Conservation (phyloP, 2,329 filamentous ascomycete genomes). For the Sphaceloma murrayae region DNA sequence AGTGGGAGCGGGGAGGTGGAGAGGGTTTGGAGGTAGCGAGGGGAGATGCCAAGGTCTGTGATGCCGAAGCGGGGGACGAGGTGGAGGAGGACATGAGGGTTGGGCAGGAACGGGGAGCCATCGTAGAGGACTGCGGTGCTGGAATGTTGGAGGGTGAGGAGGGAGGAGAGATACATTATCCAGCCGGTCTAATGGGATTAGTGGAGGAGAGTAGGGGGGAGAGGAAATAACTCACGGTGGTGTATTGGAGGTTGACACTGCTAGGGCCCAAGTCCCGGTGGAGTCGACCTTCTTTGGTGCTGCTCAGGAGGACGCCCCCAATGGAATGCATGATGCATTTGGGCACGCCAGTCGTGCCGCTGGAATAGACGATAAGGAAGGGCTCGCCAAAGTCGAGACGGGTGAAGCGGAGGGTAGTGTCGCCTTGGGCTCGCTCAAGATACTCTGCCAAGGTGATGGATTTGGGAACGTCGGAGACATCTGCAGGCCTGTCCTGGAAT, state of each 20-base stretch:
- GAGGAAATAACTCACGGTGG: slow-evolving; percentile 32
- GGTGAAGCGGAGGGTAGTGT: slow-evolving; percentile 43
- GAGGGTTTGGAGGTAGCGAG: slow-evolving; percentile 66
- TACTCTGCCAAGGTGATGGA: slow-evolving; percentile 38
- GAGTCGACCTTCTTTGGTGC: slow-evolving; percentile 50
- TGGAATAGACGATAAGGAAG: slow-evolving; percentile 61
- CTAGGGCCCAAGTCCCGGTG: slow-evolving; percentile 40
- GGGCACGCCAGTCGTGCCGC: slow-evolving; percentile 71
- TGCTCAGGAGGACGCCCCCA: slow-evolving; percentile 53
- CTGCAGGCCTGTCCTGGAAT: slow-evolving; percentile 48
- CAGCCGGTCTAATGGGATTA: slow-evolving; percentile 49
- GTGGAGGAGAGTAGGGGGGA: background rate
- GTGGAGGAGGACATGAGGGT: slow-evolving; percentile 52
- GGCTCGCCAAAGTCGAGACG: slow-evolving; percentile 63
- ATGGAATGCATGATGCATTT: slow-evolving; percentile 78
- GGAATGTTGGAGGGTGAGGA: slow-evolving; percentile 52
- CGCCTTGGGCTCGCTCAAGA: slow-evolving; percentile 31
- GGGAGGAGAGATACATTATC: slow-evolving; percentile 73
- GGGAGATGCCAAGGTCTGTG: slow-evolving; percentile 65
- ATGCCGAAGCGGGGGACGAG: slow-evolving; percentile 55
- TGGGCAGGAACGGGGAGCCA: slow-evolving; percentile 68
- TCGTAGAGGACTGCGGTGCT: slow-evolving; percentile 64
- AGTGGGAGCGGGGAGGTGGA: slow-evolving; percentile 51
- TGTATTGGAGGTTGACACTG: slow-evolving; percentile 48
- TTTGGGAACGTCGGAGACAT: slow-evolving; percentile 46